Conservation (phyloP, 164 flowering plant species). For the Protea cynaroides region DNA sequence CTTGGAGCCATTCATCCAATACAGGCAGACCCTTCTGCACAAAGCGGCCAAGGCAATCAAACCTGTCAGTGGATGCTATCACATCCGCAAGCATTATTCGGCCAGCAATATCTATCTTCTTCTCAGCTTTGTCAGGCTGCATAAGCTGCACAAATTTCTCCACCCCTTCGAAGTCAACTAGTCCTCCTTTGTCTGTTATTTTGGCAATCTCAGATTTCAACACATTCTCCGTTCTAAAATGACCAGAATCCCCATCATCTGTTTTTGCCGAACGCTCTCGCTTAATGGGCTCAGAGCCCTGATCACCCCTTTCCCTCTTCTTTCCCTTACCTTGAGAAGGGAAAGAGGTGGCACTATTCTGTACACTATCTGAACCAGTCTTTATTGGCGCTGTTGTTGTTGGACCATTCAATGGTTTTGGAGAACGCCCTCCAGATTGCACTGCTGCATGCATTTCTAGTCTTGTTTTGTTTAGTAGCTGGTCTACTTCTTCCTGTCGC, state of each 20-base stretch:
- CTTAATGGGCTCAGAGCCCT: constrained; percentile 53
- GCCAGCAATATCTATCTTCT: constrained; percentile 55
- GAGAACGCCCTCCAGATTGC: constrained; percentile 81
- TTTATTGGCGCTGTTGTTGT: constrained; percentile 55
- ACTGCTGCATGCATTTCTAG: constrained; percentile 81
- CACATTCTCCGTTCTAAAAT: constrained; percentile 36
- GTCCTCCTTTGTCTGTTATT: constrained; percentile 76
- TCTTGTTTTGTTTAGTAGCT: constrained; percentile 56
- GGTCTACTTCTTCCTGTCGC: constrained; percentile 81
- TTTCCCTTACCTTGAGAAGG: constrained; percentile 68
- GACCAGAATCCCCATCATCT: constrained; percentile 64
- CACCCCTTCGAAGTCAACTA: constrained; percentile 63
- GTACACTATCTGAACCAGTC: constrained; percentile 65
- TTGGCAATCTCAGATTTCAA: constrained; percentile 66
- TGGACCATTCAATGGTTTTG: constrained; percentile 70
- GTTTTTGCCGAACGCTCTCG: constrained; percentile 48
- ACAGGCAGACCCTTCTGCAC: constrained; percentile 79
- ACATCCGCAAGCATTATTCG: constrained; percentile 73
- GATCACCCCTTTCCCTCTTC: constrained; percentile 79
- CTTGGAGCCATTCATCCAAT: constrained; percentile 92
- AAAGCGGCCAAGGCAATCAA: constrained; percentile 74
- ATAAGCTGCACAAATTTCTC: constrained; percentile 73
- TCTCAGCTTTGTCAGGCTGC: constrained; percentile 55
- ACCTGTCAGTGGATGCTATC: constrained; percentile 62
- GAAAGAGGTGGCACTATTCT: constrained; percentile 42